Percentiles rank a stretch among this genome's conserved stretches.
Evolutionary conservation across 139 green algal genomes (phyloP).

Genomic region (Tetraselmis chui): DNA sequence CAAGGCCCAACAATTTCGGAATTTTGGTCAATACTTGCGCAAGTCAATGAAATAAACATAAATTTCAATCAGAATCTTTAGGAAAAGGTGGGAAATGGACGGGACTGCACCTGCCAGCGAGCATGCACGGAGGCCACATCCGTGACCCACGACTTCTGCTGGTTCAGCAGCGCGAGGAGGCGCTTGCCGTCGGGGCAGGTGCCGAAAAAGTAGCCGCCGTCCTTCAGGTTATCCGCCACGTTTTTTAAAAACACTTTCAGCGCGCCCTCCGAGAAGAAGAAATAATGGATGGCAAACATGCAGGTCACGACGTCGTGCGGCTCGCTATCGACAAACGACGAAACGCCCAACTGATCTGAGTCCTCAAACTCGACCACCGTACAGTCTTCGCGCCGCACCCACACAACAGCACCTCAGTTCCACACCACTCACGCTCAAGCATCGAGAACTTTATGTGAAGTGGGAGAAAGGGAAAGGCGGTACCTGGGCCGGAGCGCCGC

Average conservation of each 20-base stretch:
- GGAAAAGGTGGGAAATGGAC: too few relatives aligned
- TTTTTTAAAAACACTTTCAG: slow-evolving; percentile 71
- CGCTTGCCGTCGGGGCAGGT: slow-evolving; percentile 68
- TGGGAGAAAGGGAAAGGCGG: too few relatives aligned
- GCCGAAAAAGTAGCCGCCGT: slow-evolving; percentile 79
- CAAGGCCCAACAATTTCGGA: too few relatives aligned
- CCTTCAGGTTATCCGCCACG: slow-evolving; percentile 70
- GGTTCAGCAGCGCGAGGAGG: slow-evolving; percentile 32
- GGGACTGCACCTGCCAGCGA: not conserved
- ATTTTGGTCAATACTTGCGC: too few relatives aligned
- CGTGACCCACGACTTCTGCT: slow-evolving; percentile 1
- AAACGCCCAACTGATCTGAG: slow-evolving; percentile 28
- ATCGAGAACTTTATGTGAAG: too few relatives aligned
- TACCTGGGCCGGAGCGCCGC: too few relatives aligned
- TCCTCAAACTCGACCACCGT: slow-evolving; percentile 33
- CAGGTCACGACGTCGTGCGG: slow-evolving; percentile 74
- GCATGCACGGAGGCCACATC: not conserved
- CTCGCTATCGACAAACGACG: slow-evolving; percentile 22
- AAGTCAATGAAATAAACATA: too few relatives aligned
- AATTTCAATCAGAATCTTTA: too few relatives aligned
- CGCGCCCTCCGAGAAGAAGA: slow-evolving; percentile 62
- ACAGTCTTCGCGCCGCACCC: too few relatives aligned
- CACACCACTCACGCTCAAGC: too few relatives aligned
- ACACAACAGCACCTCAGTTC: too few relatives aligned
- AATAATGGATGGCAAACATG: slow-evolving; percentile 97